Conservation (phyloP, 495 filamentous ascomycete species). For the Astrothelium subdiscretum region DNA sequence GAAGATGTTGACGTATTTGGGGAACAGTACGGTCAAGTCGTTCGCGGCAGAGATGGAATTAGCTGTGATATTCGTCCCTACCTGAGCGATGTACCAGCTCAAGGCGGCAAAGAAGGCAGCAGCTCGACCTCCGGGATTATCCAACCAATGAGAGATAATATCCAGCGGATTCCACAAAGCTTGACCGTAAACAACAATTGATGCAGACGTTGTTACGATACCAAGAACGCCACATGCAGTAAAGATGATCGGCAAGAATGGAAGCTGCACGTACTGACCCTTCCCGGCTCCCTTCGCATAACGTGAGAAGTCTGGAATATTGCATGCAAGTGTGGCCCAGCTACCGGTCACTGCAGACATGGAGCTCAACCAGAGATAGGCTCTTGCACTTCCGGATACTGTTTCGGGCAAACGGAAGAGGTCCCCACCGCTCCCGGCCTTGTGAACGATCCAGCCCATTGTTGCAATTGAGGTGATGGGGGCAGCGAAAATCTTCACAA, state of each 20-base stretch:
- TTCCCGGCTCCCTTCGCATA: constrained; percentile 39
- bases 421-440: background rate
- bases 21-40: constrained; percentile 49
- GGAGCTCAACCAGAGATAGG: constrained; percentile 6
- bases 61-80: constrained; percentile 46
- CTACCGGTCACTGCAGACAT: constrained; percentile 24
- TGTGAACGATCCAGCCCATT: constrained; percentile 16
- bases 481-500: constrained; percentile 39
- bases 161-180: constrained; percentile 18
- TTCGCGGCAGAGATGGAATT: constrained; percentile 56
- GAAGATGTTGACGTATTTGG: constrained; percentile 48
- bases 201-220: constrained; percentile 25
- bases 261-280: constrained; percentile 45
- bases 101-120: constrained; percentile 32
- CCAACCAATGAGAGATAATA: constrained; percentile 17
- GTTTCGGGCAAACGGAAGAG: background rate
- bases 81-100: constrained; percentile 28
- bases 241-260: constrained; percentile 48
- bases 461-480: constrained; percentile 33
- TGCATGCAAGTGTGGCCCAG: constrained; percentile 22
- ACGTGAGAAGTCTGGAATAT: constrained; percentile 43
- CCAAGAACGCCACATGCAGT: constrained; percentile 32
- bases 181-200: constrained; percentile 19
- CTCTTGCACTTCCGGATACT: background rate
- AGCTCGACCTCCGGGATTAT: constrained; percentile 14